Evolutionary conservation across 106 monocot species (phyloP).

Genomic region (Dendrobium huoshanense): DNA sequence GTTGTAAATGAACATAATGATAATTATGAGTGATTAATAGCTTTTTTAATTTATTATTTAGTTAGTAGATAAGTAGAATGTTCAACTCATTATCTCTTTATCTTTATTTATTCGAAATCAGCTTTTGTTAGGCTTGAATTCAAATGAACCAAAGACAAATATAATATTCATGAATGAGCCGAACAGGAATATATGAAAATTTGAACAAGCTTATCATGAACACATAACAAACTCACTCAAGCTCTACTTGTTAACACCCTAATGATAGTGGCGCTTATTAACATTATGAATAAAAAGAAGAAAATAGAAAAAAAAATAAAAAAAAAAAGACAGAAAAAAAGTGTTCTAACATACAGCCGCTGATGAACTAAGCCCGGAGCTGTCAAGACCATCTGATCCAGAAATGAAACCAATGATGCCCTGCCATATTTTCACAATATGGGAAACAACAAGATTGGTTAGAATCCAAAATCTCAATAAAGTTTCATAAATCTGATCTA

Average conservation of each 20-base stretch:
- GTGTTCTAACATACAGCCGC: conserved; percentile 70
- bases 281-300: not conserved
- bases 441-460: not conserved
- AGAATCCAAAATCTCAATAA: not conserved
- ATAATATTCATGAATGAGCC: too few species aligned
- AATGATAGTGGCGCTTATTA: not conserved
- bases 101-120: too few species aligned
- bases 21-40: not conserved
- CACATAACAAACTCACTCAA: too few species aligned
- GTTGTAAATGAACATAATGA: not conserved
- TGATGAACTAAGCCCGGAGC: conserved; percentile 96
- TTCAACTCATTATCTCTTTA: too few species aligned
- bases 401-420: conserved; percentile 88
- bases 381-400: conserved; percentile 80
- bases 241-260: too few species aligned
- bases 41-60: too few species aligned
- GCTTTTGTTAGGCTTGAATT: too few species aligned
- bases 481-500: too few species aligned
- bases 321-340: not conserved
- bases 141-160: too few species aligned
- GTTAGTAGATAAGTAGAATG: too few species aligned
- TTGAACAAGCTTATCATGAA: too few species aligned
- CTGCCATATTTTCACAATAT: conserved; percentile 26
- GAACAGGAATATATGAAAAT: too few species aligned
- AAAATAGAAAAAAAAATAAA: not conserved